These are phyloP conservation scores for Chernovozyma aurita DNA, from an alignment of 1,139 yeast genomes.

Conservation along the genomic window DNA sequence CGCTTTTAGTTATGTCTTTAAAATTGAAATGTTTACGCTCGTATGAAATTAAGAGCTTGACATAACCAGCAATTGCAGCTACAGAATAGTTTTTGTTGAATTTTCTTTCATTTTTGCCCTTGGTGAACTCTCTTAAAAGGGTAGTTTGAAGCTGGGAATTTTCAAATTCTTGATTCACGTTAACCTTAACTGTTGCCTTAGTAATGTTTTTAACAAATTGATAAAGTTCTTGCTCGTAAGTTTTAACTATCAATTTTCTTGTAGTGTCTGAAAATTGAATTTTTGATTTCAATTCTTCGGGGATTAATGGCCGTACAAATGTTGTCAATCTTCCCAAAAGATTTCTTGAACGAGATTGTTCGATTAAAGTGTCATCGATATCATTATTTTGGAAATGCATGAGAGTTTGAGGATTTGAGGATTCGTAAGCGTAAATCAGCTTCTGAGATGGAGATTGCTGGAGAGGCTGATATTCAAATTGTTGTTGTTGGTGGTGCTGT, in stretches of 20 bases:
- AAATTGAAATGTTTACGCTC: not conserved
- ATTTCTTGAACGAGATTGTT: not conserved
- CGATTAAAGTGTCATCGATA: not conserved
- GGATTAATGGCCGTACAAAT: slow-evolving; percentile 9
- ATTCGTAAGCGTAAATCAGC: not conserved
- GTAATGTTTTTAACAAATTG: slow-evolving; percentile 9
- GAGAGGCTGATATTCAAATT: not conserved
- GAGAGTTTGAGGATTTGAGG: not conserved
- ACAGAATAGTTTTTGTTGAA: slow-evolving; percentile 10
- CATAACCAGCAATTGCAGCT: slow-evolving; percentile 9
- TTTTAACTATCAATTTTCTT: slow-evolving; percentile 9
- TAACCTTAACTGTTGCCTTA: slow-evolving; percentile 5
- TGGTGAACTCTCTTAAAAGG: slow-evolving; percentile 9
- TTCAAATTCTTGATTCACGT: slow-evolving; percentile 6
- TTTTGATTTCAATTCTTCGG: slow-evolving; percentile 8
- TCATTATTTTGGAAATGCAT: not conserved
- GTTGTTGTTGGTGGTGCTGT: not conserved
- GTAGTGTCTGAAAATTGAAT: slow-evolving; percentile 10
- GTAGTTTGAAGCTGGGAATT: slow-evolving; percentile 7
- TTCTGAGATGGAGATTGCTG: not conserved
- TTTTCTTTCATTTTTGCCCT: slow-evolving; percentile 12
- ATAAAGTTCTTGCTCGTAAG: slow-evolving; percentile 10
- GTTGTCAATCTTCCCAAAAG: slow-evolving; percentile 8
- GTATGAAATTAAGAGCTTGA: slow-evolving; percentile 2
- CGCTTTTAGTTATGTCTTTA: not conserved